Conservation (phyloP, 805 yeast genomes). For the Hemisphaericaspora nanyangensis region DNA sequence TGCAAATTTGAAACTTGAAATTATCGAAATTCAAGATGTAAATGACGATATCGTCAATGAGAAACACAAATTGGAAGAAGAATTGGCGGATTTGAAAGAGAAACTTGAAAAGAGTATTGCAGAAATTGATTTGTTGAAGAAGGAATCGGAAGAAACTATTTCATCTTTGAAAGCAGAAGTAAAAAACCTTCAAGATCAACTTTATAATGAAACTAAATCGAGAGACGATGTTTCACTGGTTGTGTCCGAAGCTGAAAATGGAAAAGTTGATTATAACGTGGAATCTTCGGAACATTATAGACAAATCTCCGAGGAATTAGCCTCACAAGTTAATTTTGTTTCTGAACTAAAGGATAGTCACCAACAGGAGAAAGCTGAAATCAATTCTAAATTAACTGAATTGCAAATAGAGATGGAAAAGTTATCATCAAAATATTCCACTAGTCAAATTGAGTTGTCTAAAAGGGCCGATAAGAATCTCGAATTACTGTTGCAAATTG, state of each 20-base stretch:
- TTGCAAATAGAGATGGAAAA: background rate
- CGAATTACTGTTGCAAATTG: background rate
- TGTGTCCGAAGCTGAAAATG: background rate
- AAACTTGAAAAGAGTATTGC: background rate
- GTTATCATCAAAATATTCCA: background rate
- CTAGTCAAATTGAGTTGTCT: background rate
- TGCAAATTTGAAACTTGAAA: background rate
- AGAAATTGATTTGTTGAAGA: slow-evolving; percentile 1
- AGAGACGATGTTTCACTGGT: background rate
- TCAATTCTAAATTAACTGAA: background rate
- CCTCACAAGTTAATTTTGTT: background rate
- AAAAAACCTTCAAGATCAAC: background rate
- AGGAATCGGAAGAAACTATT: background rate
- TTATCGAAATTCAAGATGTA: background rate
- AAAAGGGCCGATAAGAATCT: background rate
- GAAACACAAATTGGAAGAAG: slow-evolving; percentile 29
- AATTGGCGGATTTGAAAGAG: slow-evolving; percentile 19
- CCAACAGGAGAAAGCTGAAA: background rate
- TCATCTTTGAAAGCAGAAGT: background rate
- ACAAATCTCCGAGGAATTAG: slow-evolving; percentile 1
- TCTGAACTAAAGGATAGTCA: slow-evolving; percentile 2
- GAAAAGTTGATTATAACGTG: background rate
- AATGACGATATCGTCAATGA: background rate
- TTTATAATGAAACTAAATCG: background rate
- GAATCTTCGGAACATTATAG: background rate